Evolutionary conservation across 163 green algal species (phyloP), one percentile per base, ranked within the genome.

Genomic region (Volvox carteri): DNA sequence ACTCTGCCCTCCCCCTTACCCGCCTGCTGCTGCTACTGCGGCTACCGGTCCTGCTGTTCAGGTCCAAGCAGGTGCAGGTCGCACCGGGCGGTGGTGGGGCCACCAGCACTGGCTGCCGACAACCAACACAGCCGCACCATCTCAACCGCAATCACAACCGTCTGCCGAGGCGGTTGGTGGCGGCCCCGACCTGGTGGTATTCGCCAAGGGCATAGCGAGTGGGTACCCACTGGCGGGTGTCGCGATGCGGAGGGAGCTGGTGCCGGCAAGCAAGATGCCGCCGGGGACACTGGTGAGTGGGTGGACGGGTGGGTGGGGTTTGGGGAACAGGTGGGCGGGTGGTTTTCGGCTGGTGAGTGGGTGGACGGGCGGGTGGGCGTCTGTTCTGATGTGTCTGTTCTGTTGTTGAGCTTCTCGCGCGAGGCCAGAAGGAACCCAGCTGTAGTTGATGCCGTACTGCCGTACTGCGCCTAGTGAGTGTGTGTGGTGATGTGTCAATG

Each of bases 201-300:
- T 98, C 86, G 96, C 96, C 42, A 98, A 98, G 94, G 96, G 96
- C 88, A 97, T 98, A 46, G 96, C 95, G 35, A 96, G 92, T 76
- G 96, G 96, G 21, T 97, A 97, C 52, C 96, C 96, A 39, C 92
- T 98, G 86, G 96, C 95, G 23, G 96, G 96, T 25, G 68, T 98
- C 50, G 95, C 95, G 0, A 80, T 92, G 0, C 87, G 89, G 14
- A 73, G 87, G 9, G 73, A 93, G n/a, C 67, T 94, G 39, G 95
- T 95, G 80, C 8, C 19, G 1, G 50, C 37, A 6, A 79, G 94
- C 21, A 92, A 86, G 2, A 88, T 97, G 50, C 65, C 81, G 18
- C 91, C 94, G 8, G 96, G 96, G 52, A 96, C 93, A 21, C 91
- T 98, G 92, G 93, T 93, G 87, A 42, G 81, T 85, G 68, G 7